These are phyloP conservation scores for Saccharomycopsis amapae DNA, from an alignment of 805 yeast genomes.

Conservation along the genomic window DNA sequence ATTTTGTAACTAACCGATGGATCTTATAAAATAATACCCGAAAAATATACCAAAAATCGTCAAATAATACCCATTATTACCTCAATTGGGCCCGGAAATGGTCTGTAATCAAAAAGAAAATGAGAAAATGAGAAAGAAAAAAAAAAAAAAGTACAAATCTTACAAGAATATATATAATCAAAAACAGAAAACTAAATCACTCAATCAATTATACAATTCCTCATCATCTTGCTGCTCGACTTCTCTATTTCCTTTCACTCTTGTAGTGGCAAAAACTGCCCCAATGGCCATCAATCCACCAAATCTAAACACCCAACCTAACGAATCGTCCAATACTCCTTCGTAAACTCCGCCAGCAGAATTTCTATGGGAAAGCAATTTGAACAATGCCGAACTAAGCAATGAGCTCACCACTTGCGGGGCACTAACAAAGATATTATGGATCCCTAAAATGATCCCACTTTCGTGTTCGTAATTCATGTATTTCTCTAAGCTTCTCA, in stretches of 20 bases:
- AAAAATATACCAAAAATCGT: too few species aligned
- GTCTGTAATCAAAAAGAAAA: too few species aligned
- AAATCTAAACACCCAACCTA: constrained; percentile 52
- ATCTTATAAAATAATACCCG: too few species aligned
- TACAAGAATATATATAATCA: neutral
- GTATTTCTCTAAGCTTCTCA: constrained; percentile 27
- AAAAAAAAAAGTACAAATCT: neutral
- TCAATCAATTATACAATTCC: too few species aligned
- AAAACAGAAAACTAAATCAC: too few species aligned
- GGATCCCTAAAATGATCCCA: constrained; percentile 50
- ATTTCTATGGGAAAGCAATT: constrained; percentile 27
- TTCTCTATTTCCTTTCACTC: constrained; percentile 36
- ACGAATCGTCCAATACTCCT: constrained; percentile 32
- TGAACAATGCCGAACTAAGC: constrained; percentile 41
- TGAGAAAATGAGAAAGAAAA: too few species aligned
- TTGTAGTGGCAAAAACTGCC: constrained; percentile 37
- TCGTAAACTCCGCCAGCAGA: constrained; percentile 23
- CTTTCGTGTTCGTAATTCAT: constrained; percentile 45
- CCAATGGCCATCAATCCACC: constrained; percentile 46
- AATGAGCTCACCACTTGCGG: constrained; percentile 51
- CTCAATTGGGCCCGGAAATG: too few species aligned
- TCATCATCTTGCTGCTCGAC: constrained; percentile 30
- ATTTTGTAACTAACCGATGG: too few species aligned
- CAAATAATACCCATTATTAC: too few species aligned
- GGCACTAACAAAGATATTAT: constrained; percentile 50